Percentiles rank a stretch among this genome's conserved stretches.
Evolutionary conservation across 2,329 filamentous ascomycete genomes (phyloP).

Genomic region (Xylaria digitata): DNA sequence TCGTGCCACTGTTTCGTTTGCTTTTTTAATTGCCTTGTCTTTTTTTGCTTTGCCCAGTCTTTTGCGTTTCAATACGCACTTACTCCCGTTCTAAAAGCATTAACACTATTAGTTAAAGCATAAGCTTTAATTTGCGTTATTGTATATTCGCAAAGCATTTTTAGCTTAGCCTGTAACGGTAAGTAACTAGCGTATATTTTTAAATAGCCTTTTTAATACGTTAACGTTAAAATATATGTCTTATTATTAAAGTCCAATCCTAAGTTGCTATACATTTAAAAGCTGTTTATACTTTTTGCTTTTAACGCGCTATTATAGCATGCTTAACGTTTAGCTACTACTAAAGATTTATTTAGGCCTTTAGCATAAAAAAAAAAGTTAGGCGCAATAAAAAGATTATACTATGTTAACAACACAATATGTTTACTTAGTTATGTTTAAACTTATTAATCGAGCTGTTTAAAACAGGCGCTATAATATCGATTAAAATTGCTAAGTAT

Average conservation of each 20-base stretch:
- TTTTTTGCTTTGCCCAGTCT: conserved; percentile 26
- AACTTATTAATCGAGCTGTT: conserved; percentile 17
- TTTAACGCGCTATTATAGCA: conserved; percentile 51
- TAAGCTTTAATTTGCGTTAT: conserved; percentile 17
- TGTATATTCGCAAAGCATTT: conserved; percentile 3
- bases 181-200: conserved; percentile 20
- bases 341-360: conserved; percentile 41
- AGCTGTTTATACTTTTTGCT: conserved; percentile 49
- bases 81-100: conserved; percentile 9
- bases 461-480: conserved; percentile 23
- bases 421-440: conserved; percentile 26
- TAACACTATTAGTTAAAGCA: background rate
- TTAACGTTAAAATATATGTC: conserved; percentile 28
- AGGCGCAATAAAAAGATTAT: conserved; percentile 32
- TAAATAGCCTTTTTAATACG: conserved; percentile 12
- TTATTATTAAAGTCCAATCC: conserved; percentile 26
- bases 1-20: conserved; percentile 17
- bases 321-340: conserved; percentile 46
- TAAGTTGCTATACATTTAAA: conserved; percentile 48
- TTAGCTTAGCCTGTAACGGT: conserved; percentile 5
- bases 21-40: conserved; percentile 22
- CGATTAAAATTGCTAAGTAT: conserved; percentile 26
- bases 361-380: conserved; percentile 39
- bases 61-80: conserved; percentile 28
- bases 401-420: conserved; percentile 40